Conservation (phyloP, 192 early-diverging fungal genomes). For the Geosiphon pyriformis region DNA sequence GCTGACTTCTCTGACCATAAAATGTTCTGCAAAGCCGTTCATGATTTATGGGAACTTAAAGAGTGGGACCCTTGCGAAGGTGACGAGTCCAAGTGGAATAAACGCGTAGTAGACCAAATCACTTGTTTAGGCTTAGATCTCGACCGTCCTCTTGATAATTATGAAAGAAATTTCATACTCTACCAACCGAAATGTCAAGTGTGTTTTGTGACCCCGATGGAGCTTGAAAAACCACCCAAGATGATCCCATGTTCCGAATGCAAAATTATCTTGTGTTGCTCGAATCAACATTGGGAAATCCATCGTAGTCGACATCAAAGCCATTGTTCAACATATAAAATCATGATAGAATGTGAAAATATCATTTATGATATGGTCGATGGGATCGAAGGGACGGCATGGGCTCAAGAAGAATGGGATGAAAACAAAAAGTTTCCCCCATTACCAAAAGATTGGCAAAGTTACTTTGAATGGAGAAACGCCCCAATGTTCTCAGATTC, state of each 20-base stretch:
- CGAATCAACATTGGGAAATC: slow-evolving; percentile 16
- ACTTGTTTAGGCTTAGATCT: neutral
- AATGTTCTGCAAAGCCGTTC: neutral
- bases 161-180: slow-evolving; percentile 8
- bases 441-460: slow-evolving; percentile 17
- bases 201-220: slow-evolving; percentile 10
- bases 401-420: slow-evolving; percentile 23
- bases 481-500: neutral
- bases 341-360: slow-evolving; percentile 18
- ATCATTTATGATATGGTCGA: neutral
- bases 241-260: slow-evolving; percentile 15
- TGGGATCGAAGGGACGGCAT: neutral
- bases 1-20: slow-evolving; percentile 16
- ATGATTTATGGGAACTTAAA: slow-evolving; percentile 1
- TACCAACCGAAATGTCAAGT: slow-evolving; percentile 23
- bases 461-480: slow-evolving; percentile 20
- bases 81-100: slow-evolving; percentile 18
- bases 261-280: slow-evolving; percentile 15
- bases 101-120: slow-evolving; percentile 18
- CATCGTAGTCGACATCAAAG: slow-evolving; percentile 8
- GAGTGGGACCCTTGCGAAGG: slow-evolving; percentile 18
- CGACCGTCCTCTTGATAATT: neutral
- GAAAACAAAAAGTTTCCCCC: slow-evolving; percentile 13
- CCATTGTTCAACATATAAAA: slow-evolving; percentile 12
- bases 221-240: neutral